Evolutionary conservation across 2,329 filamentous ascomycete species (phyloP).

Genomic region (Aspergillus pseudoviridinutans): DNA sequence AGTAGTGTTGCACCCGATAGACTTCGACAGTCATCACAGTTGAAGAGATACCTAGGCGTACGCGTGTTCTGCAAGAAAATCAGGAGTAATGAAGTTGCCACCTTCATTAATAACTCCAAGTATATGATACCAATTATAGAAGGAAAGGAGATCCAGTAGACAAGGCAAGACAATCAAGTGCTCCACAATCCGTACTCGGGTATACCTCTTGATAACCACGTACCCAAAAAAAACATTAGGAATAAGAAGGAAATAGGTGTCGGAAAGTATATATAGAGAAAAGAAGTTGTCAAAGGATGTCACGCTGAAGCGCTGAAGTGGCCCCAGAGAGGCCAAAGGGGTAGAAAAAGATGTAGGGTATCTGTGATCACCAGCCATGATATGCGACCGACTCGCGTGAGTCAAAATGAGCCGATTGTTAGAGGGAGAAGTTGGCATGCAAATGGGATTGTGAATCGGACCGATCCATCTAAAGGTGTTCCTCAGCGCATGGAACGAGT

Average conservation of each 20-base stretch:
- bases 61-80: not conserved
- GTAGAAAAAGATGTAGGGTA: conserved; percentile 13
- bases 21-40: not conserved
- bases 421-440: not conserved
- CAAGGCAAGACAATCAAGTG: not conserved
- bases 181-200: not conserved
- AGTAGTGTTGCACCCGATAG: not conserved
- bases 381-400: not conserved
- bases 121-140: not conserved
- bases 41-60: not conserved
- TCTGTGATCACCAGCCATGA: not conserved
- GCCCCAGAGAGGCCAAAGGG: not conserved
- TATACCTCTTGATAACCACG: conserved; percentile 1
- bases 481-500: conserved; percentile 2
- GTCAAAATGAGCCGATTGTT: not conserved
- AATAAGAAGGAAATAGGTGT: conserved; percentile 8
- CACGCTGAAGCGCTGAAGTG: conserved; percentile 11
- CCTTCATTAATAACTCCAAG: not conserved
- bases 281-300: not conserved
- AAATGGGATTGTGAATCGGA: too few relatives aligned
- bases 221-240: conserved; percentile 12
- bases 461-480: too few relatives aligned
- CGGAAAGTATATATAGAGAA: conserved; percentile 20
- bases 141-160: not conserved
- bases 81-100: not conserved